These are phyloP conservation scores for Dissophora ornata DNA, from an alignment of 192 early-diverging fungal genomes.

Conservation along the genomic window DNA sequence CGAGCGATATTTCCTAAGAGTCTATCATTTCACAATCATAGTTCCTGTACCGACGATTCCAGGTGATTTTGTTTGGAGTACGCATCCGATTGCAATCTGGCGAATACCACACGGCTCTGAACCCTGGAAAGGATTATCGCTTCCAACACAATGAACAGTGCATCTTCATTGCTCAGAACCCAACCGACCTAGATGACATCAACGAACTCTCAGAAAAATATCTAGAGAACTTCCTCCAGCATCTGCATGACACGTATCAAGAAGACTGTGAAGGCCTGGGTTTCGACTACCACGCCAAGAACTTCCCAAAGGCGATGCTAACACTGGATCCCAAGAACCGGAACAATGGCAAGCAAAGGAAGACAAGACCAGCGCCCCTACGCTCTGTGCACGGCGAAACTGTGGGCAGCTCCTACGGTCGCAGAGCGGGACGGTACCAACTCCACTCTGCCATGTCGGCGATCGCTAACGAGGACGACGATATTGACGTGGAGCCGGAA, in stretches of 20 bases:
- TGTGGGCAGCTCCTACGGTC: conserved; percentile 20
- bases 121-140: conserved; percentile 69
- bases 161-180: conserved; percentile 69
- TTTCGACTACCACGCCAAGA: conserved; percentile 42
- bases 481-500: conserved; percentile 48
- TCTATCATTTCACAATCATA: too few relatives aligned
- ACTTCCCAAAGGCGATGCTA: conserved; percentile 35
- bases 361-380: conserved; percentile 7
- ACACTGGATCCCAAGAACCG: conserved; percentile 12
- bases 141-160: conserved; percentile 63
- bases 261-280: conserved; percentile 28
- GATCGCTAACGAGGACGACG: conserved; percentile 41
- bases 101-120: conserved; percentile 64
- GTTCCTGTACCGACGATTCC: conserved; percentile 61
- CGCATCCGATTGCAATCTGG: conserved; percentile 44
- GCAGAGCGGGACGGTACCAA: conserved; percentile 14
- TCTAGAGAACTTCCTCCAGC: conserved; percentile 34
- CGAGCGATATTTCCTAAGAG: too few relatives aligned
- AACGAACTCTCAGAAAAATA: conserved; percentile 41
- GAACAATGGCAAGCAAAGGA: conserved; percentile 6
- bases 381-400: not conserved
- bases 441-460: conserved; percentile 30
- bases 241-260: conserved; percentile 23
- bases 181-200: conserved; percentile 60
- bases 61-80: conserved; percentile 61